Conservation (phyloP, 768 basidiomycete species). For the Tylopilus vinaceipallidus region DNA sequence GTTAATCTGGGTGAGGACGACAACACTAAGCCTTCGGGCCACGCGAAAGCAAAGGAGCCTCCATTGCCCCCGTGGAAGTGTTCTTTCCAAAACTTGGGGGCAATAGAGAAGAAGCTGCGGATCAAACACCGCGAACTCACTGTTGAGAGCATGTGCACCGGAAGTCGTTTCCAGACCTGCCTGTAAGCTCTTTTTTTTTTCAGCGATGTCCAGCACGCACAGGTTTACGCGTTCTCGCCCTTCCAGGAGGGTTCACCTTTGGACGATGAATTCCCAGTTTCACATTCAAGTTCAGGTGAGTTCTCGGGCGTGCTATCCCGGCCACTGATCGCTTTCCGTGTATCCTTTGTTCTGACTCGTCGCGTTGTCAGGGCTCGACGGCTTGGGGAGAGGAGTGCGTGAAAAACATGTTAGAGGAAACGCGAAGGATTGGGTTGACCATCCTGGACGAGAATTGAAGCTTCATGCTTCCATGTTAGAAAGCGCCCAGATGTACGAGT, state of each 20-base stretch:
- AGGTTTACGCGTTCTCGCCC: too few relatives aligned
- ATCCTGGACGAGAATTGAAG: constrained; percentile 5
- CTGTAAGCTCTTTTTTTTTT: too few relatives aligned
- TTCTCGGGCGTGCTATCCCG: too few relatives aligned
- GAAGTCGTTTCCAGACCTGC: background rate
- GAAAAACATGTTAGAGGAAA: constrained; percentile 14
- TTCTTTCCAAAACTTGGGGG: constrained; percentile 15
- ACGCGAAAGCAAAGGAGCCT: too few relatives aligned
- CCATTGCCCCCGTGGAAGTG: constrained; percentile 12
- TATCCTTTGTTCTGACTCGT: too few relatives aligned
- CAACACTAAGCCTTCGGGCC: background rate
- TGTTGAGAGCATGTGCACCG: constrained; percentile 5
- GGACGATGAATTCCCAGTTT: constrained; percentile 18
- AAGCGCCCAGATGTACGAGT: too few relatives aligned
- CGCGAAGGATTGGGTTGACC: constrained; percentile 13
- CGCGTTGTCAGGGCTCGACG: constrained; percentile 14
- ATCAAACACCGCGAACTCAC: constrained; percentile 5
- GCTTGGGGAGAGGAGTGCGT: constrained; percentile 23
- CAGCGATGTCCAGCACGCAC: too few relatives aligned
- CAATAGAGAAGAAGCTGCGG: constrained; percentile 11
- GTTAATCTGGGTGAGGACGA: background rate
- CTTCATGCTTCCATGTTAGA: too few relatives aligned
- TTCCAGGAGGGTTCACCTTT: constrained; percentile 13
- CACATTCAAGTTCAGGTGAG: constrained; percentile 15
- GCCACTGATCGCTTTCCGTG: too few relatives aligned